Conservation (phyloP, 2,329 filamentous ascomycete species). For the Ophiostoma himal-ulmi region DNA sequence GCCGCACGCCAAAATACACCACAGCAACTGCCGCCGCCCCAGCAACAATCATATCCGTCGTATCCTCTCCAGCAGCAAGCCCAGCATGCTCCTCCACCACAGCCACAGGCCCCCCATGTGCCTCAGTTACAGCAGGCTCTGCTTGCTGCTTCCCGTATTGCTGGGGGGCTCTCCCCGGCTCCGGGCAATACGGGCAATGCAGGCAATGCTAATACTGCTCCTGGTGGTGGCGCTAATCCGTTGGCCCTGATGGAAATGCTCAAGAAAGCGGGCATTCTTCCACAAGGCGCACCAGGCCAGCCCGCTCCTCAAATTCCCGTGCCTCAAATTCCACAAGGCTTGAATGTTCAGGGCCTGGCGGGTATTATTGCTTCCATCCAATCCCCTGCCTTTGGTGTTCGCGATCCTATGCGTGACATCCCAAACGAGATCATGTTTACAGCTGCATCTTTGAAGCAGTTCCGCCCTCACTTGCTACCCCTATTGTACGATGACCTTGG, state of each 20-base stretch:
- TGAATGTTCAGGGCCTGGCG: slow-evolving; percentile 31
- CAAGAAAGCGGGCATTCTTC: slow-evolving; percentile 60
- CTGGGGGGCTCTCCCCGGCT: background rate
- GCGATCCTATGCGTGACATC: slow-evolving; percentile 28
- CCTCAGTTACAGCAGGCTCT: slow-evolving; percentile 11
- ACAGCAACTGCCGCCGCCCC: slow-evolving; percentile 40
- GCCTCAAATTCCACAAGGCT: slow-evolving; percentile 14
- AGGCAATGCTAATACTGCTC: slow-evolving; percentile 31
- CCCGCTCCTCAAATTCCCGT: background rate
- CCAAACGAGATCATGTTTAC: slow-evolving; percentile 54
- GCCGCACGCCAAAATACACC: slow-evolving; percentile 36
- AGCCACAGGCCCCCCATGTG: background rate
- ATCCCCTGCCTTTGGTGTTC: slow-evolving; percentile 22
- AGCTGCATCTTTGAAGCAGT: slow-evolving; percentile 65
- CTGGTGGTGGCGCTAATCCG: slow-evolving; percentile 41
- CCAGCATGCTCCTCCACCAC: slow-evolving; percentile 31
- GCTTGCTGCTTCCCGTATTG: slow-evolving; percentile 2
- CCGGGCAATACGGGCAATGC: background rate
- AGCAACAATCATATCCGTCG: slow-evolving; percentile 34
- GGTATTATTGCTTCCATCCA: slow-evolving; percentile 28
- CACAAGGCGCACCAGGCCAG: slow-evolving; percentile 31
- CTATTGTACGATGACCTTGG: slow-evolving; percentile 71
- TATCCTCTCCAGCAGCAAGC: slow-evolving; percentile 40
- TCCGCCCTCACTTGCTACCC: slow-evolving; percentile 59
- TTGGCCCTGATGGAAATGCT: slow-evolving; percentile 61